Percentiles rank a stretch among this genome's conserved stretches.
phyloP scores from a whole-genome alignment of 1,139 yeast genomes.

The Suhomyces taliae region DNA sequence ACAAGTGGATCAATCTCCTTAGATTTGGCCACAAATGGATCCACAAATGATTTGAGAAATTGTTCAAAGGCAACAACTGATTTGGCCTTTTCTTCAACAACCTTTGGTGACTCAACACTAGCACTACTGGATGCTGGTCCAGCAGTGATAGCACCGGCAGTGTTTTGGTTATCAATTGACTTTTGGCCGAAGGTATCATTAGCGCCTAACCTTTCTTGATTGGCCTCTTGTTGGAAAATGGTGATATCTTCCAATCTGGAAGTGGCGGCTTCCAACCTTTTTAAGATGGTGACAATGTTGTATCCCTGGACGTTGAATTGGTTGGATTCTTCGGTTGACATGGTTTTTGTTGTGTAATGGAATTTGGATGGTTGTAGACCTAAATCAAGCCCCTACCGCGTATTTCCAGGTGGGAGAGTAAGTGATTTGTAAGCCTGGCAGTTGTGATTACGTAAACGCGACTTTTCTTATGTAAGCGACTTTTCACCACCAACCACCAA shows the following conservation, averaged over 20 bases:
- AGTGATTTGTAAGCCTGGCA: too few relatives aligned
- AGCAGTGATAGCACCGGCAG: constrained; percentile 10
- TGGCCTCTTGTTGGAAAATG: constrained; percentile 64
- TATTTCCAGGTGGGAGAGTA: too few relatives aligned
- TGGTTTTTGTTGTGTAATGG: constrained; percentile 1
- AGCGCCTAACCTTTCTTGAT: constrained; percentile 11
- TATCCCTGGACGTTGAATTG: constrained; percentile 72
- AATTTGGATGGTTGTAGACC: neutral
- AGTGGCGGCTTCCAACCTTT: constrained; percentile 89
- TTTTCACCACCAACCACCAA: neutral
- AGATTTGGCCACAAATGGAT: constrained; percentile 62
- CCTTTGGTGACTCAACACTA: constrained; percentile 13
- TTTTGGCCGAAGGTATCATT: neutral
- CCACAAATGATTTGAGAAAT: constrained; percentile 52
- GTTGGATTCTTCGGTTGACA: constrained; percentile 44
- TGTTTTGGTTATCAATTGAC: constrained; percentile 11
- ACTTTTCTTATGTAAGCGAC: neutral
- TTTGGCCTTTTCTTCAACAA: constrained; percentile 26
- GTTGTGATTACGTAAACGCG: constrained; percentile 1
- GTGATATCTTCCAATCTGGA: constrained; percentile 89
- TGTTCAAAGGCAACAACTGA: constrained; percentile 54
- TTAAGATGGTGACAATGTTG: constrained; percentile 77
- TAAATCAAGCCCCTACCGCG: too few relatives aligned
- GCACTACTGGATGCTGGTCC: constrained; percentile 13
- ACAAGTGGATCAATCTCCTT: constrained; percentile 62